Conservation (phyloP, 2,329 filamentous ascomycete genomes). For the Ustulina deusta region DNA sequence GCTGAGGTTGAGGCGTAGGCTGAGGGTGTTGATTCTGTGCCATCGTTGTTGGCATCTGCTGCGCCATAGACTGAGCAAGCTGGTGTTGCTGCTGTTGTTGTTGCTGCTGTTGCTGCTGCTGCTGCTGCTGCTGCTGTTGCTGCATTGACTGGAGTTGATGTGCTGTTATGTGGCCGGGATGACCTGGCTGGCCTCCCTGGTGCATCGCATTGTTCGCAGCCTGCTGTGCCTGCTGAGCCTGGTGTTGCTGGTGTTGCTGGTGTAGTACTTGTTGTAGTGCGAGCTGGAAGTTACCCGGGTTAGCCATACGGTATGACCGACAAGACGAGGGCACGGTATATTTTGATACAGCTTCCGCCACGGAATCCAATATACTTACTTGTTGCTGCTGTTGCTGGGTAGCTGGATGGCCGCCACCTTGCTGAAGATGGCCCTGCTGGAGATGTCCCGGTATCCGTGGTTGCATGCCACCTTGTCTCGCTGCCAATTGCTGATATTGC, state of each 20-base stretch:
- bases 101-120: conserved; percentile 47
- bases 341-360: not conserved
- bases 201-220: conserved; percentile 58
- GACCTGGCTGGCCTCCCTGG: conserved; percentile 52
- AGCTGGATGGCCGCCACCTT: conserved; percentile 49
- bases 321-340: not conserved
- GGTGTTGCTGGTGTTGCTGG: conserved; percentile 49
- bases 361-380: conserved; percentile 36
- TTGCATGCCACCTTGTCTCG: conserved; percentile 52
- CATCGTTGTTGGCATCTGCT: conserved; percentile 52
- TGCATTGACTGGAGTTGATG: conserved; percentile 58
- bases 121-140: conserved; percentile 39
- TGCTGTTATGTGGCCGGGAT: conserved; percentile 55
- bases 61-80: conserved; percentile 53
- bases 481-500: conserved; percentile 57
- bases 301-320: conserved; percentile 1
- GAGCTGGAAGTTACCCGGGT: conserved; percentile 42
- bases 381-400: conserved; percentile 49
- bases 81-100: conserved; percentile 48
- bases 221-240: conserved; percentile 59
- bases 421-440: conserved; percentile 53
- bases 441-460: conserved; percentile 59
- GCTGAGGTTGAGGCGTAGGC: conserved; percentile 45
- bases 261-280: conserved; percentile 43
- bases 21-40: conserved; percentile 56